Evolutionary conservation across 1,284 basidiomycete genomes (phyloP), one percentile per base, ranked within the genome.

Genomic region (Ustilago esculenta): DNA sequence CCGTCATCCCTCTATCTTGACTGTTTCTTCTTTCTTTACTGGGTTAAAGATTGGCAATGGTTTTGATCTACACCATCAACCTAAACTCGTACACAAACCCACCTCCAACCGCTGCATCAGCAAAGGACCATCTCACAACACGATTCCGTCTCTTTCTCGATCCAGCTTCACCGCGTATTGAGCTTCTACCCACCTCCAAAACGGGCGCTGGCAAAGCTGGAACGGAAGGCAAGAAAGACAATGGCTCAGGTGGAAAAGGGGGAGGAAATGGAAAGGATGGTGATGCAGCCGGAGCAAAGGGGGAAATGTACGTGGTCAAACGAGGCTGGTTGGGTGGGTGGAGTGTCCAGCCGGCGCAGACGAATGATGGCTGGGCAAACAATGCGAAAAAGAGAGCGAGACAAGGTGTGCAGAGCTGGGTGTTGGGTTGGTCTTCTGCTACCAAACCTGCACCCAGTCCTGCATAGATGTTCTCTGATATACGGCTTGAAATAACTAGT

Each of bases 251-350:
- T 5, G 55, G 52, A 35, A 51, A 43, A 14, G 34, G 49, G 20
- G 32, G 39, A 9, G 43, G 34, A 2, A 52, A 59, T 10, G 44
- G 44, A 20, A 41, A 50, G 23, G 30, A 32, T 21, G 25, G 23
- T 15, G 36, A 15, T 23, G 37, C 36, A n/a, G 6, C 24, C 41
- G 25, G 18, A 7, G 36, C 17, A 34, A 39, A 34, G 46, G 45
- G 41, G 2, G 52, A 63, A 11, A 57, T 45, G 45, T 45, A 35
- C 15, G 61, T 57, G 2, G 61, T 64, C 25, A 57, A 57, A 29
- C 10, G 61, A 7, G 54, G 54, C 30, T 64, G 54, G 54, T 53
- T 53, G 14, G 61, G 61, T 17, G 54, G 61, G 30, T 64, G 61
- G 54, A 53, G 54, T 24, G 32, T 64, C 9, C 36, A 52, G 17